Evolutionary conservation across 306 rosid species (phyloP).

Genomic region (Betula pendula): DNA sequence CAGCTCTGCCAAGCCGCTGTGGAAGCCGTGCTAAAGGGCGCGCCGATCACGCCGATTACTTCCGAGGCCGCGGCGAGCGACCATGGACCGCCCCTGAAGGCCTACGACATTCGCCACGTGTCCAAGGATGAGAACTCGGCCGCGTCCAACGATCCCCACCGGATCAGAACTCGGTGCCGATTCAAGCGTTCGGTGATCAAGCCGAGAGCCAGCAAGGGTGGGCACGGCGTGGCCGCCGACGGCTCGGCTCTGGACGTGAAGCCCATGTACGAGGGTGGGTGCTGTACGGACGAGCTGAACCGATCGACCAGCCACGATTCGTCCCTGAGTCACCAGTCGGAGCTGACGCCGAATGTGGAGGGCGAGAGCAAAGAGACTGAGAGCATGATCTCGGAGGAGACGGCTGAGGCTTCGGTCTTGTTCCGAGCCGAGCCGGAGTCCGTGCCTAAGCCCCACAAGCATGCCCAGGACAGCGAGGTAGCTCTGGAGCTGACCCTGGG

Average conservation of each 20-base stretch:
- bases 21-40: constrained; percentile 83
- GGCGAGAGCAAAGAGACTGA: constrained; percentile 67
- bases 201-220: constrained; percentile 41
- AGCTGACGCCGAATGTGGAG: constrained; percentile 48
- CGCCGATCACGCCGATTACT: constrained; percentile 77
- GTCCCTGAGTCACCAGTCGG: constrained; percentile 87
- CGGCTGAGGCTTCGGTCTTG: constrained; percentile 50
- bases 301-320: constrained; percentile 81
- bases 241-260: constrained; percentile 11
- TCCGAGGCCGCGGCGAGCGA: constrained; percentile 72
- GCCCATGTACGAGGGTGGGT: constrained; percentile 22
- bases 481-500: constrained; percentile 82
- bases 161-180: constrained; percentile 66
- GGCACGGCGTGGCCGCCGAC: neutral
- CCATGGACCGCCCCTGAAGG: constrained; percentile 84
- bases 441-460: constrained; percentile 11
- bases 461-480: constrained; percentile 35
- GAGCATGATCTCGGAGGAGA: constrained; percentile 77
- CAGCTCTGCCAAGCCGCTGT: constrained; percentile 94
- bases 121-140: constrained; percentile 82
- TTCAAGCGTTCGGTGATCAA: constrained; percentile 49
- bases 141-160: constrained; percentile 45
- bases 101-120: constrained; percentile 89
- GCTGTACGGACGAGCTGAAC: constrained; percentile 43
- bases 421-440: constrained; percentile 58